Evolutionary conservation across 352 stramenopile species (phyloP), one percentile per base, ranked within the genome.

Genomic region (Globisporangium parvum): DNA sequence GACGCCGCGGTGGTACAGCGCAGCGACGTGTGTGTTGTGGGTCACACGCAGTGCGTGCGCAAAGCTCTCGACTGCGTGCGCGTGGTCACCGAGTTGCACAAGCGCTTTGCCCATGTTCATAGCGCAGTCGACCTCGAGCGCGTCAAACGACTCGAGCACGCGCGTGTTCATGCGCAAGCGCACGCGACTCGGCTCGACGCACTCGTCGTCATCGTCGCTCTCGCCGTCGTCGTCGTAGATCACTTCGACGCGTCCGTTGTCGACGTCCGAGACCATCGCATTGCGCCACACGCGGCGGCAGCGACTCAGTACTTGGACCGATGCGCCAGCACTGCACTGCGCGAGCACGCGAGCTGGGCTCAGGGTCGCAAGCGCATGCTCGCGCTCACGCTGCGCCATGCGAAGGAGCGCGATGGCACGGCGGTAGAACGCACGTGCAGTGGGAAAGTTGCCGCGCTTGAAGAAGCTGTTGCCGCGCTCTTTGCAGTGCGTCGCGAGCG

Each of bases 21-120:
- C 84, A 6, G 76, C 60, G n/a, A 85, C 75, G 46, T 88, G 66
- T 44, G 84, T 59, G 14, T 73, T 68, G 18, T 70, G 60, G 5
- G 75, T 63, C 18, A 79, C 28, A 8, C 62, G 40, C 18, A 93
- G 57, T 1, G 67, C 84, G 33, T 84, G 65, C 10, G 70, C 67
- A 57, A 88, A 89, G 40, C 77, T 85, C 52, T 88, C 64, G 14
- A 84, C 62, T 2, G 81, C 74, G 47, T 70, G 65, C 8, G 84
- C 67, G 24, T 89, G 57, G 55, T 89, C 71, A 35, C 67, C 55
- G 21, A 93, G 53, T 47, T 75, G 74, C 49, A 70, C 57, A 40
- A 85, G 76, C 8, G 76, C 71, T 62, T 91, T 92, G 31, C 77
- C 84, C 72, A 89, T 87, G 55, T 93, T 93, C 84, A 93, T 90